These are phyloP conservation scores for Aspergillus aculeatus DNA, from an alignment of 2,329 filamentous ascomycete genomes.

Conservation along the genomic window DNA sequence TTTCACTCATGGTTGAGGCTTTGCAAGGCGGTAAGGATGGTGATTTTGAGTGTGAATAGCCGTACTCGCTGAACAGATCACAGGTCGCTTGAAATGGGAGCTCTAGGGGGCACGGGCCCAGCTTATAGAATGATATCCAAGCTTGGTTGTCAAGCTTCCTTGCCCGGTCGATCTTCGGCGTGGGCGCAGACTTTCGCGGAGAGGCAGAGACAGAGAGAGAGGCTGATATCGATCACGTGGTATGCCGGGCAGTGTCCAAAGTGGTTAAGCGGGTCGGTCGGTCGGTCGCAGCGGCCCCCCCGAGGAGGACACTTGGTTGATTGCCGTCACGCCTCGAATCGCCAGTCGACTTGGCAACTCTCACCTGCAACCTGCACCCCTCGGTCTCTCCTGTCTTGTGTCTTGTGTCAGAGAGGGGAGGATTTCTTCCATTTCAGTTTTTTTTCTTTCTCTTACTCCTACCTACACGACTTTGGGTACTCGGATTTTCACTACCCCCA, in stretches of 20 bases:
- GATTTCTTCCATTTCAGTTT: constrained; percentile 12
- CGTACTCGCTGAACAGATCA: not conserved
- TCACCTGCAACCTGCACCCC: constrained; percentile 20
- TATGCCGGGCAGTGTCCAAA: constrained; percentile 29
- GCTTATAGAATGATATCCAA: not conserved
- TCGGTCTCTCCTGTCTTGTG: constrained; percentile 18
- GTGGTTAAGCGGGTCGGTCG: constrained; percentile 25
- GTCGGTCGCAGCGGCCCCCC: constrained; percentile 18
- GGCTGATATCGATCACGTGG: constrained; percentile 36
- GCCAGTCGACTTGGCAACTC: constrained; percentile 21
- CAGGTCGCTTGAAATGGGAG: not conserved
- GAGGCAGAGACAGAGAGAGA: not conserved
- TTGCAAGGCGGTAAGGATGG: not conserved
- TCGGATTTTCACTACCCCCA: not conserved
- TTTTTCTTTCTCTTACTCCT: constrained; percentile 14
- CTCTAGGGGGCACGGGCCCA: not conserved
- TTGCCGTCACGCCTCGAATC: constrained; percentile 25
- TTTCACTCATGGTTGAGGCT: constrained; percentile 68
- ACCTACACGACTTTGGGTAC: not conserved
- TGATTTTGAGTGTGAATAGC: not conserved
- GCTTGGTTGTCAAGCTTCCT: constrained; percentile 7
- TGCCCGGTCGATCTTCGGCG: not conserved
- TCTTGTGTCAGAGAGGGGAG: constrained; percentile 31
- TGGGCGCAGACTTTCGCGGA: constrained; percentile 7
- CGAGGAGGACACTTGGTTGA: constrained; percentile 44